Evolutionary conservation across 805 yeast species (phyloP).

Genomic region (Metschnikowia henanensis): DNA sequence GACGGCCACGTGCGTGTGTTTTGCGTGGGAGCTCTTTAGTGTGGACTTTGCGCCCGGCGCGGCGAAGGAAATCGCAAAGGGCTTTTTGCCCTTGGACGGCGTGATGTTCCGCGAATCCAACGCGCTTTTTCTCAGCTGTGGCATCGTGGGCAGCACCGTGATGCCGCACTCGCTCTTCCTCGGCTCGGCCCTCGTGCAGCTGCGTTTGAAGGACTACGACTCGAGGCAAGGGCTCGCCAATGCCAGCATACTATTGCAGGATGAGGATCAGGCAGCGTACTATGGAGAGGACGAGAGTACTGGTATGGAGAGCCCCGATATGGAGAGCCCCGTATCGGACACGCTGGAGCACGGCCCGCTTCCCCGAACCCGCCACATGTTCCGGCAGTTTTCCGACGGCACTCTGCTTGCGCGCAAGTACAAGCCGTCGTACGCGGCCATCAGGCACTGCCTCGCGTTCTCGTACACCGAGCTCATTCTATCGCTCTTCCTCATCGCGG

Average conservation of each 20-base stretch:
- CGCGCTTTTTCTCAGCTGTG: conserved; percentile 45
- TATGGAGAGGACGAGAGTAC: background rate
- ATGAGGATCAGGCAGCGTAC: background rate
- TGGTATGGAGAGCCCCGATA: no score
- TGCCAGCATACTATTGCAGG: background rate
- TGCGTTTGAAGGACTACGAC: conserved; percentile 44
- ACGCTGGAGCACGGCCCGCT: no score
- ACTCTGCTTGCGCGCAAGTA: conserved; percentile 32
- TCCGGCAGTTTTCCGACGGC: conserved; percentile 29
- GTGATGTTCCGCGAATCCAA: conserved; percentile 33
- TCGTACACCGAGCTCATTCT: conserved; percentile 41
- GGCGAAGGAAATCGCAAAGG: conserved; percentile 52
- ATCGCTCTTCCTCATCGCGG: conserved; percentile 43
- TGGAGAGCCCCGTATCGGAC: no score
- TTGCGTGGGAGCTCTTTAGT: conserved; percentile 64
- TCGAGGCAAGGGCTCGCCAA: conserved; percentile 27
- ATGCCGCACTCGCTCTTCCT: conserved; percentile 48
- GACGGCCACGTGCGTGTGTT: conserved; percentile 71
- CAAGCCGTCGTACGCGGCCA: conserved; percentile 43
- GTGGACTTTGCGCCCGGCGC: conserved; percentile 52
- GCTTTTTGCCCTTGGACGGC: conserved; percentile 60
- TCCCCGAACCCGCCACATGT: conserved; percentile 20
- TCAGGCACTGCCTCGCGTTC: conserved; percentile 40
- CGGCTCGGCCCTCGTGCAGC: conserved; percentile 45
- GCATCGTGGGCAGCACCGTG: conserved; percentile 47